Percentiles rank a stretch among this genome's conserved stretches.
These are phyloP conservation scores for Cyathus striatus DNA, from an alignment of 768 basidiomycete genomes.

Conservation along the genomic window DNA sequence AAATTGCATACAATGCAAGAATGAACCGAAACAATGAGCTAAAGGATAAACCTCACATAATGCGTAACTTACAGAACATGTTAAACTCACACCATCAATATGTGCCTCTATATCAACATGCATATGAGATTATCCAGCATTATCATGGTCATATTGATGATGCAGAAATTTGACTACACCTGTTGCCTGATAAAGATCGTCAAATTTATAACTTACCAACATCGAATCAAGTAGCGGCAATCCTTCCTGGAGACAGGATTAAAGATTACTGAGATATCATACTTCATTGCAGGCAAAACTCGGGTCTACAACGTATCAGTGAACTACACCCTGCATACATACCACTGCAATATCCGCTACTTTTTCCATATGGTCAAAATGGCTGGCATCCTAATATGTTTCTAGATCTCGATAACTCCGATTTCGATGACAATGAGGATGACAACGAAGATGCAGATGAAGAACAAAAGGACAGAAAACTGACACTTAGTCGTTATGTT, in stretches of 20 bases:
- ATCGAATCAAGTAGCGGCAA: slow-evolving; percentile 30
- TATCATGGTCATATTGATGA: background rate
- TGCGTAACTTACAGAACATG: too few species aligned
- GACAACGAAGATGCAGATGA: slow-evolving; percentile 4
- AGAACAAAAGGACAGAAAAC: background rate
- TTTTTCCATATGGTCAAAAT: slow-evolving; percentile 33
- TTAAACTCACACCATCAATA: background rate
- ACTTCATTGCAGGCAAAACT: slow-evolving; percentile 12
- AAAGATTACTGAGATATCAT: slow-evolving; percentile 27
- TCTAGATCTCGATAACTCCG: background rate
- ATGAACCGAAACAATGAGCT: too few species aligned
- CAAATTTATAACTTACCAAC: background rate
- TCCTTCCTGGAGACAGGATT: slow-evolving; percentile 26
- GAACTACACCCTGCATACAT: slow-evolving; percentile 29
- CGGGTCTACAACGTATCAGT: slow-evolving; percentile 21
- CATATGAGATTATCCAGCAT: background rate
- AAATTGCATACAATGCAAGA: slow-evolving; percentile 13
- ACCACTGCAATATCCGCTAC: slow-evolving; percentile 35
- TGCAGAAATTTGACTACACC: background rate
- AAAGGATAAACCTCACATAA: too few species aligned
- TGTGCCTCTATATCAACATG: background rate
- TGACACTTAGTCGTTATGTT: slow-evolving; percentile 7
- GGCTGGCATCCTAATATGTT: slow-evolving; percentile 24
- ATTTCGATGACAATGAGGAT: background rate
- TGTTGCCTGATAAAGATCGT: background rate